A percentile compares a stretch with the other conserved stretches of the same genome.
Evolutionary conservation across 208 protist species (phyloP).

Genomic region (Leishmania aethiopica): DNA sequence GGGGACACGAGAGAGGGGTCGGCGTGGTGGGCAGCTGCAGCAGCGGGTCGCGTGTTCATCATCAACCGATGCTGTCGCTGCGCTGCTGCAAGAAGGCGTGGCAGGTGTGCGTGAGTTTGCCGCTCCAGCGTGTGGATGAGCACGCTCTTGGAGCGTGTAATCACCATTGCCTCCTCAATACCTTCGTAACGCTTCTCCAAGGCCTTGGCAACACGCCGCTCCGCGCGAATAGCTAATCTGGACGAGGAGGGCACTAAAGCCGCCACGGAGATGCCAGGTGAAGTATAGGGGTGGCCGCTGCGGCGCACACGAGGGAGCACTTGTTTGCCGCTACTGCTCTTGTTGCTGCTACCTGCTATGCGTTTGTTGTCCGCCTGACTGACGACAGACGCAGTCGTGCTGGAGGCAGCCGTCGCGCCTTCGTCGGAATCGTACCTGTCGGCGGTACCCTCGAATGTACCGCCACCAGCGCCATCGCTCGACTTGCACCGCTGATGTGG

Average conservation of each 20-base stretch:
- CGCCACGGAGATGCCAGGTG: neutral
- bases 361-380: slow-evolving; percentile 8
- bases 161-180: slow-evolving; percentile 68
- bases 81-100: slow-evolving; percentile 21
- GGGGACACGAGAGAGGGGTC: neutral
- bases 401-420: too few species aligned
- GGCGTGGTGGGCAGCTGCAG: slow-evolving; percentile 1
- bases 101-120: slow-evolving; percentile 21
- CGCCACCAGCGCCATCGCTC: neutral
- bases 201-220: slow-evolving; percentile 2
- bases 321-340: neutral
- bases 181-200: slow-evolving; percentile 44
- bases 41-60: slow-evolving; percentile 3
- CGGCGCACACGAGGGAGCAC: neutral
- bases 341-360: slow-evolving; percentile 1
- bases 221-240: slow-evolving; percentile 1
- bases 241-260: neutral
- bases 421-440: slow-evolving; percentile 8
- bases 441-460: too few species aligned
- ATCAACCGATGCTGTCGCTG: slow-evolving; percentile 25
- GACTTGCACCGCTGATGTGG: neutral
- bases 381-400: neutral
- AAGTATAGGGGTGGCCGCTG: neutral
- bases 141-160: slow-evolving; percentile 61
- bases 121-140: slow-evolving; percentile 50